phyloP scores from a whole-genome alignment of 805 yeast genomes.

The Ogataea wickerhamii region DNA sequence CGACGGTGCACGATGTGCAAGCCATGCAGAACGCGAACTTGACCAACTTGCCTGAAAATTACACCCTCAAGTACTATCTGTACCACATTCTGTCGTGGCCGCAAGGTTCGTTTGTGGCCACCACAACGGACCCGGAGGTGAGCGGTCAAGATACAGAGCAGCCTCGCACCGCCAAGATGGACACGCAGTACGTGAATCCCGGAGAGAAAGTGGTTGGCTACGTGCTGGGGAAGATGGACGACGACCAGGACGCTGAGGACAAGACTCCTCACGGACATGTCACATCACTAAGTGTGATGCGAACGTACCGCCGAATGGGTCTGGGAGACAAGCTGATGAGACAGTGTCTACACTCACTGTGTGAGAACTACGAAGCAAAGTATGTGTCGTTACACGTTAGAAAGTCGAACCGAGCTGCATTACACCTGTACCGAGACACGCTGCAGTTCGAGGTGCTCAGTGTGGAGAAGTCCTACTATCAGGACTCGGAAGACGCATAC shows the following conservation, averaged over 20 bases:
- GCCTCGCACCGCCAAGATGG: slow-evolving; percentile 20
- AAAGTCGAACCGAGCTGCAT: slow-evolving; percentile 88
- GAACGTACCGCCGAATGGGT: slow-evolving; percentile 94
- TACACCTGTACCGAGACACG: slow-evolving; percentile 85
- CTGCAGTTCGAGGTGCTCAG: slow-evolving; percentile 76
- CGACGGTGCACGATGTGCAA: slow-evolving; percentile 80
- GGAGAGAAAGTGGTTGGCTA: slow-evolving; percentile 92
- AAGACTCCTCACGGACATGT: slow-evolving; percentile 86
- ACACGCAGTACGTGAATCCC: slow-evolving; percentile 51
- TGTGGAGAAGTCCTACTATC: slow-evolving; percentile 86
- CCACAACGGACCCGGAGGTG: slow-evolving; percentile 56
- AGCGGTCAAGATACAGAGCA: slow-evolving; percentile 22
- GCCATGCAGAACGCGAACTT: slow-evolving; percentile 95
- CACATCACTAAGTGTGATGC: slow-evolving; percentile 90
- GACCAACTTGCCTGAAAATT: slow-evolving; percentile 91
- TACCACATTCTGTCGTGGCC: slow-evolving; percentile 97
- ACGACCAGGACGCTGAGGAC: slow-evolving; percentile 64
- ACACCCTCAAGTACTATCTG: slow-evolving; percentile 86
- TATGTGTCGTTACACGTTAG: slow-evolving; percentile 92
- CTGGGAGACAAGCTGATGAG: slow-evolving; percentile 89
- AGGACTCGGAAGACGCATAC: slow-evolving; percentile 97
- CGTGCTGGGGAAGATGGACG: slow-evolving; percentile 95
- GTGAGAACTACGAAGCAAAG: slow-evolving; percentile 76
- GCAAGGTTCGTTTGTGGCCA: slow-evolving; percentile 93
- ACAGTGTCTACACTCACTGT: slow-evolving; percentile 69